These are phyloP conservation scores for Cotoneaster glaucophyllus DNA, from an alignment of 306 rosid genomes.

Conservation along the genomic window DNA sequence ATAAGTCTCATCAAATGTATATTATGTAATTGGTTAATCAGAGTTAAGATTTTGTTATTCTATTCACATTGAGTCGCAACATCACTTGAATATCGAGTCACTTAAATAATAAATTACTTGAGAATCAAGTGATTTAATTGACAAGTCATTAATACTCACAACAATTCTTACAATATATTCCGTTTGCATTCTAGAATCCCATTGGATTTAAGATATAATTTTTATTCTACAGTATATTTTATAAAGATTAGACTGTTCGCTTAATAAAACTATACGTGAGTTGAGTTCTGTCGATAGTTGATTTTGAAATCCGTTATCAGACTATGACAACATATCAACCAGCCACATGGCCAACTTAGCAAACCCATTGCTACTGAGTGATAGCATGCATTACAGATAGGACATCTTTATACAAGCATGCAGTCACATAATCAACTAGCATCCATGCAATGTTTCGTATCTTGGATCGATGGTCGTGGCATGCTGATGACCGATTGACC, in stretches of 20 bases:
- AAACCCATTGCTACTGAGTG: neutral
- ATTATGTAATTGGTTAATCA: too few species aligned
- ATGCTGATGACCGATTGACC: neutral
- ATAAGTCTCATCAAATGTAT: too few species aligned
- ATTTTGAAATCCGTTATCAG: neutral
- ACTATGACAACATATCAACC: neutral
- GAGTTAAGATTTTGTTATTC: too few species aligned
- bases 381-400: neutral
- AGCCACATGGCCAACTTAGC: neutral
- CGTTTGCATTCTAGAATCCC: too few species aligned
- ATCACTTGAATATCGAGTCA: too few species aligned
- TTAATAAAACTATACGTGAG: too few species aligned
- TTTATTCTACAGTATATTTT: too few species aligned
- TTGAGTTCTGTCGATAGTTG: neutral
- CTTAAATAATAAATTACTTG: too few species aligned
- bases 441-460: neutral
- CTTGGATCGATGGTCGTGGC: neutral
- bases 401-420: neutral
- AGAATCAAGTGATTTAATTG: too few species aligned
- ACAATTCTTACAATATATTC: too few species aligned
- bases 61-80: too few species aligned
- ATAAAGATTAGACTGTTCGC: neutral
- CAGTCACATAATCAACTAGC: neutral
- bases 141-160: too few species aligned
- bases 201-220: neutral